These are phyloP conservation scores for Trifolium pratense DNA, from an alignment of 306 rosid species.

Conservation along the genomic window DNA sequence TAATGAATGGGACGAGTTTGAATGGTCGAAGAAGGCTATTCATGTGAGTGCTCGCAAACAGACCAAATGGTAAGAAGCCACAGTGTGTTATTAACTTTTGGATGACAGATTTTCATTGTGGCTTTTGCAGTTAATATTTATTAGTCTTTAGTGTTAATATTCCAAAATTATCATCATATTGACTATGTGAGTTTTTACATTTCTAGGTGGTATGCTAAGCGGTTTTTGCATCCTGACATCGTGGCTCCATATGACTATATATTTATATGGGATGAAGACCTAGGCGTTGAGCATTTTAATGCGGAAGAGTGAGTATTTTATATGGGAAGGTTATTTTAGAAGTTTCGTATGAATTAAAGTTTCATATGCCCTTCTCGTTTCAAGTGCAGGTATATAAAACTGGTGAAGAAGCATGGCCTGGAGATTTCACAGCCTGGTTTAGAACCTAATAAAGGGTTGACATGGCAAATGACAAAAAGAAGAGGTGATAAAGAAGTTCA, in stretches of 20 bases:
- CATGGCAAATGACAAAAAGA: slow-evolving; percentile 99
- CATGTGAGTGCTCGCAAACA: slow-evolving; percentile 91
- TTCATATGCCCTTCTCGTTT: slow-evolving; percentile 9
- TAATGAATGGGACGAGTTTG: slow-evolving; percentile 94
- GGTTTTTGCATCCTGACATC: slow-evolving; percentile 95
- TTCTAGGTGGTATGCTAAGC: slow-evolving; percentile 96
- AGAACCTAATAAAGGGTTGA: slow-evolving; percentile 83
- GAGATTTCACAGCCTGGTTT: slow-evolving; percentile 99
- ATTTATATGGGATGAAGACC: slow-evolving; percentile 98
- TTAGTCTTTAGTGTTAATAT: too few relatives aligned
- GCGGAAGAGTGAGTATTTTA: slow-evolving; percentile 82
- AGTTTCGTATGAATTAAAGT: slow-evolving; percentile 1
- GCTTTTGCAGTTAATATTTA: too few relatives aligned
- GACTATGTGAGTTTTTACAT: slow-evolving; percentile 18
- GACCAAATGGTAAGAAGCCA: slow-evolving; percentile 79
- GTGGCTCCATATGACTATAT: slow-evolving; percentile 98
- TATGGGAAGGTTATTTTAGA: slow-evolving; percentile 6
- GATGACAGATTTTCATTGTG: not conserved
- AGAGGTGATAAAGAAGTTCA: slow-evolving; percentile 90
- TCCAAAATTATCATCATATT: slow-evolving; percentile 29
- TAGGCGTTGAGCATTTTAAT: slow-evolving; percentile 93
- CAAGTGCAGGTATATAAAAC: slow-evolving; percentile 70
- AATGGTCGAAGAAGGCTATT: slow-evolving; percentile 93
- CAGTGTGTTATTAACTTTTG: not conserved
- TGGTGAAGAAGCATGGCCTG: slow-evolving; percentile 91